Evolutionary conservation across 805 yeast genomes (phyloP), one percentile per base, ranked within the genome.

Genomic region (Metschnikowia dekortorum): DNA sequence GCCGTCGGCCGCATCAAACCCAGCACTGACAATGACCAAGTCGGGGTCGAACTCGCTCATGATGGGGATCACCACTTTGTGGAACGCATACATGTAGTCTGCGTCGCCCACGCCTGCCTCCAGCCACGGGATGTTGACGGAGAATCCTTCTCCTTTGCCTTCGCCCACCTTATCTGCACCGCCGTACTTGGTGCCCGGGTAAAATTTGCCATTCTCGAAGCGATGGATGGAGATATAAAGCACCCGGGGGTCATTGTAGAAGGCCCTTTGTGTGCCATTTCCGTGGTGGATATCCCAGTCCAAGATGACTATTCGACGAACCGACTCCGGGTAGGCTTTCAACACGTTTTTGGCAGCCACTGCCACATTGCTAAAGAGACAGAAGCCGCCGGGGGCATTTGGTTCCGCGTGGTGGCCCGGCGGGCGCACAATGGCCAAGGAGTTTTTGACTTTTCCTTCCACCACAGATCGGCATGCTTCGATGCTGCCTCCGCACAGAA

Each of bases 271-370:
- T 1, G 99, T 94, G 37, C 99, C 99, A 67, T 94, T 94, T 28
- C 99, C 99, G 67, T 94, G 99, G 68, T 94, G 99, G 44, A 94
- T 90, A 68, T 94, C 99, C 99, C 99, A 94, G 67, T 94, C 99
- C 22, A 91, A 62, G 52, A 94, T 84, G 50, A 89, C 81, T 37
- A 94, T 88, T 58, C 80, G 80, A 54, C 96, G 76, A 6, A 92
- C 96, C 28, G 89, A 80, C 61, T 92, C 97, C 0, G 97, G 96
- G 66, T 89, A 92, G 50, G 80, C 76, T 57, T 83, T 83, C 50
- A 94, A 70, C 55, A 91, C 85, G 52, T 85, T 83, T 61, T 87
- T 87, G 14, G 97, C 96, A 2, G 99, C 98, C 16, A 94, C 97
- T 0, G 98, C 97, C 26, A 94, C 99, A 63, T 94, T 94, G 53